Base-by-base conservation (phyloP, 345 rosid genomes). In the Chamaenerion angustifolium region DNA sequence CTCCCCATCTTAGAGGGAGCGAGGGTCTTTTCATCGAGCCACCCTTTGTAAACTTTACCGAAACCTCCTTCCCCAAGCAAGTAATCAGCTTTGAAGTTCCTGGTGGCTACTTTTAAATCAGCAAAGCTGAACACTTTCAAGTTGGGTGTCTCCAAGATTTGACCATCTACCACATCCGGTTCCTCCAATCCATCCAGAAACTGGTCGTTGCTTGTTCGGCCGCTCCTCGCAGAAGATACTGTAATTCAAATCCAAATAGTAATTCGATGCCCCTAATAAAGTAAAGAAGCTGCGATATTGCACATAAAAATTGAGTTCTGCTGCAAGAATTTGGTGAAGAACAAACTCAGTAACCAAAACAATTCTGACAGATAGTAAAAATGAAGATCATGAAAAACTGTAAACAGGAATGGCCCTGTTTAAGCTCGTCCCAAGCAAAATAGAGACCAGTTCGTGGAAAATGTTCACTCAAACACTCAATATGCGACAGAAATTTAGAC, bases 1-100 rank as follows among this genome's bases (percentile, higher is more conserved):
- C 7, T 48, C 37, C 82, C 88, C 44, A 47, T 11, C 49, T 68
- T 79, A 10, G 88, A 72, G 14, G 98, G 94, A 15, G 73, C 60
- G 1, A 72, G 60, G 51, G 77, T 77, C 68, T 54, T 79, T 21
- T 64, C 81, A 57, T 89, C 81, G 9, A 89, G 43, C 90, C 88
- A 89, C 1, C 97, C 95, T 72, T 75, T 83, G 67, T 62, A 89
- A 45, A 89, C 97, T 51, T 58, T 77, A 1, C 97, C 95, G 12
- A 85, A 89, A 11, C 86, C 88, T 23, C 95, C 97, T 62, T 83
- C 78, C 2, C 94, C 95, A 72, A 89, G 58, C 62, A 79, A 48
- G 56, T 79, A 51, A 35, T 90, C 89, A 43, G 78, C 11, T 52
- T 54, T 74, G 59, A 89, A 86, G 56, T 71, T 79, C 68, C 56